Conservation (phyloP, 805 yeast genomes). For the Saccharomycopsis oosterbeekiorum region DNA sequence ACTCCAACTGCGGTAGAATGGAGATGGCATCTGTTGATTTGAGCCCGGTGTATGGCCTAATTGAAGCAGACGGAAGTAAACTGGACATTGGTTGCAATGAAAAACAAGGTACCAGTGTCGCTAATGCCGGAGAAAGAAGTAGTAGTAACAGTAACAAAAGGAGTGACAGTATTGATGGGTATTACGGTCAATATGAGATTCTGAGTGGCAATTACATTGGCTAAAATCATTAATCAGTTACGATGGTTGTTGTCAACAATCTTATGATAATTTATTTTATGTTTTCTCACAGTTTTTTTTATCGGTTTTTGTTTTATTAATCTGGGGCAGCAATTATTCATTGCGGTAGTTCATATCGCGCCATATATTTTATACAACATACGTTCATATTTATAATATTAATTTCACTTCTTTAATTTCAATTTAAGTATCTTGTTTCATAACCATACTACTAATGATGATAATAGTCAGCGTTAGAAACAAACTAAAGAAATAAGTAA, state of each 20-base stretch:
- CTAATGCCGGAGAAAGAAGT: neutral
- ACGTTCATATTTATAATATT: no score
- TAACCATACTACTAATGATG: no score
- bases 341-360: no score
- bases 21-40: neutral
- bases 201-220: conserved; percentile 15
- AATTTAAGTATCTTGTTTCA: no score
- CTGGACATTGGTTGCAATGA: neutral
- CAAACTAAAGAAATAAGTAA: no score
- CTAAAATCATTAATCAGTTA: neutral
- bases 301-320: no score
- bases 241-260: neutral
- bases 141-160: neutral
- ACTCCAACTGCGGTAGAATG: neutral
- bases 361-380: no score
- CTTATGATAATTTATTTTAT: neutral
- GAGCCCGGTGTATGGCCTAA: neutral
- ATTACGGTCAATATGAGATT: conserved; percentile 63
- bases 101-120: neutral
- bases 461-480: no score
- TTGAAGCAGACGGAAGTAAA: neutral
- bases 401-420: no score
- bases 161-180: conserved; percentile 29
- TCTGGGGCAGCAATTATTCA: no score
- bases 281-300: neutral